phyloP scores from a whole-genome alignment of 805 yeast genomes.

The Wickerhamiella cacticola region DNA sequence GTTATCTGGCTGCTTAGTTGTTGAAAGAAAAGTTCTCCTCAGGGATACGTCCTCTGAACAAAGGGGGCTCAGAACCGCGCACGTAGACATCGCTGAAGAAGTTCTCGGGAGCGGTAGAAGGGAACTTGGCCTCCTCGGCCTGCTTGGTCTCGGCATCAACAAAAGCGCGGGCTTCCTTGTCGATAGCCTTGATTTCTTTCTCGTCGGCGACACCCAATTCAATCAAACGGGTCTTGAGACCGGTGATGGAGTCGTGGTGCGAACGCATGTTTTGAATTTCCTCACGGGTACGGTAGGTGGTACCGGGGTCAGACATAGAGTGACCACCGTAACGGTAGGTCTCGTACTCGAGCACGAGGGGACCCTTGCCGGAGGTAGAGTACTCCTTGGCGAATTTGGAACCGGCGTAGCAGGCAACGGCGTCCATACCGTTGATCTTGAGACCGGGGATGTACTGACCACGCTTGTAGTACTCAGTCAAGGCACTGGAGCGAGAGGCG shows the following conservation, averaged over 20 bases:
- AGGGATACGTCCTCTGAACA: constrained; percentile 90
- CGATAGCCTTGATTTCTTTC: constrained; percentile 87
- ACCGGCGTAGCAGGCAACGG: constrained; percentile 87
- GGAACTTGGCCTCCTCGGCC: constrained; percentile 90
- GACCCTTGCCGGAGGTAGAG: constrained; percentile 89
- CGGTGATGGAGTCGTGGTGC: constrained; percentile 94
- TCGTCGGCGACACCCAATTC: constrained; percentile 82
- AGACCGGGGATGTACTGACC: constrained; percentile 99
- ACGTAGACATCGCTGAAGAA: constrained; percentile 94
- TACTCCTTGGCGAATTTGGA: constrained; percentile 95
- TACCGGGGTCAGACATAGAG: constrained; percentile 99
- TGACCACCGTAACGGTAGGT: constrained; percentile 99
- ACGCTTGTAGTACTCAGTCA: constrained; percentile 95
- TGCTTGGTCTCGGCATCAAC: constrained; percentile 89
- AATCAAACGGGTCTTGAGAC: constrained; percentile 74
- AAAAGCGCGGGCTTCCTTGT: constrained; percentile 89
- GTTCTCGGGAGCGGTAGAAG: constrained; percentile 89
- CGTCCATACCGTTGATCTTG: constrained; percentile 98
- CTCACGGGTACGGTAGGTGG: constrained; percentile 99
- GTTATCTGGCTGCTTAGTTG: too few species aligned
- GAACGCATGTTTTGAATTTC: constrained; percentile 99
- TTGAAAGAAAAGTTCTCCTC: constrained; percentile 70
- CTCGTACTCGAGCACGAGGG: constrained; percentile 90
- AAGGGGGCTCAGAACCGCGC: constrained; percentile 85
- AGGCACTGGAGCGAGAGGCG: constrained; percentile 91